Conservation (phyloP, 306 rosid genomes). For the Phaseolus lunatus region DNA sequence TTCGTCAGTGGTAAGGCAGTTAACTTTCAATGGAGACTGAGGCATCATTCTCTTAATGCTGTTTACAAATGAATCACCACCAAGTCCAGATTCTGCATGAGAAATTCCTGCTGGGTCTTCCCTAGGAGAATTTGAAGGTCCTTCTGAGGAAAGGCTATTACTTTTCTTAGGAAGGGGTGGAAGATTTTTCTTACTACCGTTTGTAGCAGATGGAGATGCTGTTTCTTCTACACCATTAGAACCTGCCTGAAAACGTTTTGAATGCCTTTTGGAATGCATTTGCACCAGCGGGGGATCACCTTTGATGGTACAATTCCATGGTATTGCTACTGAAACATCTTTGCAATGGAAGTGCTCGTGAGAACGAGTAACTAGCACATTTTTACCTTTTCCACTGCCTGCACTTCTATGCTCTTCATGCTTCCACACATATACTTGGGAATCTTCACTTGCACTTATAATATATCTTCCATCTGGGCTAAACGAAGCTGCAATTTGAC, state of each 20-base stretch:
- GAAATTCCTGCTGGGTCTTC: constrained; percentile 54
- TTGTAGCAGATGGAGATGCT: not conserved
- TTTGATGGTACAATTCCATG: constrained; percentile 70
- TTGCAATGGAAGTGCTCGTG: constrained; percentile 75
- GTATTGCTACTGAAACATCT: constrained; percentile 76
- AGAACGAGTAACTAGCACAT: constrained; percentile 43
- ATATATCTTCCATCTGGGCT: constrained; percentile 70
- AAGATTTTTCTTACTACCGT: constrained; percentile 39
- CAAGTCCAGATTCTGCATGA: constrained; percentile 43
- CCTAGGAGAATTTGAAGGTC: constrained; percentile 30
- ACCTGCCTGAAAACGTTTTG: constrained; percentile 52
- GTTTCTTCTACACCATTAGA: constrained; percentile 39
- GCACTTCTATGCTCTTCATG: constrained; percentile 56
- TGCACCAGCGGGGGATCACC: constrained; percentile 63
- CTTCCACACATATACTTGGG: constrained; percentile 76
- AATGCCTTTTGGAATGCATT: constrained; percentile 50
- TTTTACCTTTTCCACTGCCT: constrained; percentile 51
- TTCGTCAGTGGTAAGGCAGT: constrained; percentile 13
- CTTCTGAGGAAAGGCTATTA: constrained; percentile 20
- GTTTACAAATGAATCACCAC: constrained; percentile 44
- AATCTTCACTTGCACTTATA: constrained; percentile 81
- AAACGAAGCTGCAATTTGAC: constrained; percentile 76
- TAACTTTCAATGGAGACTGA: constrained; percentile 56
- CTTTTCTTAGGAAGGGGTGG: constrained; percentile 75
- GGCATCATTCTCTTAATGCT: constrained; percentile 51